Evolutionary conservation across 495 filamentous ascomycete genomes (phyloP), one percentile per base, ranked within the genome.

Genomic region (Tuber microsphaerosporum): DNA sequence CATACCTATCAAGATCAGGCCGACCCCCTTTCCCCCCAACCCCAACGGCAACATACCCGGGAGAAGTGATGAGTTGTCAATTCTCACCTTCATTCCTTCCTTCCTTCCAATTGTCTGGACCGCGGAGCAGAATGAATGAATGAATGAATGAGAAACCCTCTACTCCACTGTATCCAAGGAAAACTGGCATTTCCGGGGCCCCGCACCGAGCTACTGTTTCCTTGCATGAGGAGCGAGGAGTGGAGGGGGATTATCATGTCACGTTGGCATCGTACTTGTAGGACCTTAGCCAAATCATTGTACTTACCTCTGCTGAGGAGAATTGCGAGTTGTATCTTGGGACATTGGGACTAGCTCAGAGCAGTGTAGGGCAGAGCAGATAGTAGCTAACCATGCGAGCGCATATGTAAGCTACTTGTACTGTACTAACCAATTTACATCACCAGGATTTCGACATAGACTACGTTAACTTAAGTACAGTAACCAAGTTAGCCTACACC

Each of bases 1-100:
- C 26, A 65, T 65, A 16, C 56, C 56, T 65, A 34, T 65, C 56
- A 65, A 34, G 56, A 65, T 65, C 56, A 61, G 26, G 56, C 56
- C 14, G 4, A 1, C 56, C 56, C 12, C 26, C 4, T 34, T 34
- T 65, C 14, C 12, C 56, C 48, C 48, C 48, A n/a, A 56, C 0
- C 20, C 56, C 31, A 65, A 7, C 26, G 26, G 56, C 26, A 65
- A 17, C 56, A 65, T 65, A 65, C 14, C 56, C 56, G 56, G 14
- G 56, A 34, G 14, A 34, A 34, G 26, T 65, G 56, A 65, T 65
- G 56, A 65, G 56, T 65, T 65, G 56, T 65, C 56, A 65, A 34
- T 65, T 34, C 26, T 34, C 51, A n/a, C 26, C 31, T 65, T 26
- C 56, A n/a, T 12, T 43, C 42, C 42, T 10, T 42, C 41, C 41